phyloP scores from a whole-genome alignment of 257 asterid genomes.

The Cynanchum wilfordii region DNA sequence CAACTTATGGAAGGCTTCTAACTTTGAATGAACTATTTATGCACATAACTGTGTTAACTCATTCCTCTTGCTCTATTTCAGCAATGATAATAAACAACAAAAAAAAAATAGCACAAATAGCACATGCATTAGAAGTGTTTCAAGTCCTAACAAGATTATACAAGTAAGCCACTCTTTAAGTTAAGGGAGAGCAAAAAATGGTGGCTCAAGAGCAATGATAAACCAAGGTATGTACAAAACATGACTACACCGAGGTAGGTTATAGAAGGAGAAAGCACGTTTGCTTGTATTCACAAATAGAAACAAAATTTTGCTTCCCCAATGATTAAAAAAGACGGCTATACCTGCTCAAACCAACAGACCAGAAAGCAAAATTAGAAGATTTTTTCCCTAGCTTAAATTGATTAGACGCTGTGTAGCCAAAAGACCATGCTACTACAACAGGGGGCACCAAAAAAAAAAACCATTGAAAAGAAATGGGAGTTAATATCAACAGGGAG shows the following conservation, averaged over 20 bases:
- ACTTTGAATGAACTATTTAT: background rate
- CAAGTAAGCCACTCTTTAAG: background rate
- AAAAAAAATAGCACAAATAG: background rate
- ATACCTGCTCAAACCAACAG: background rate
- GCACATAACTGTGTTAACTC: too few relatives aligned
- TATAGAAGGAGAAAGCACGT: background rate
- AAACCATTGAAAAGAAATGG: background rate
- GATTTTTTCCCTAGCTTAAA: background rate
- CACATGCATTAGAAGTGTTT: background rate
- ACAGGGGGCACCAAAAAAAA: too few relatives aligned
- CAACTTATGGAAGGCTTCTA: too few relatives aligned
- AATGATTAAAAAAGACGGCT: background rate
- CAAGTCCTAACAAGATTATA: background rate
- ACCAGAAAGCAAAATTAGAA: background rate
- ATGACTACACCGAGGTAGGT: background rate
- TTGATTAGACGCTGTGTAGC: background rate
- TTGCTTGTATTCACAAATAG: background rate
- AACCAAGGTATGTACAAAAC: background rate
- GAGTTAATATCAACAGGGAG: background rate
- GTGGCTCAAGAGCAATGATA: background rate
- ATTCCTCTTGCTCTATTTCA: too few relatives aligned
- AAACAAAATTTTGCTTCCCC: background rate
- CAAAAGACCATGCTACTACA: background rate
- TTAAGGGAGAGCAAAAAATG: background rate
- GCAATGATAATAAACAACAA: too few relatives aligned